phyloP scores from a whole-genome alignment of 768 basidiomycete genomes.

The Coprinopsis sp. region DNA sequence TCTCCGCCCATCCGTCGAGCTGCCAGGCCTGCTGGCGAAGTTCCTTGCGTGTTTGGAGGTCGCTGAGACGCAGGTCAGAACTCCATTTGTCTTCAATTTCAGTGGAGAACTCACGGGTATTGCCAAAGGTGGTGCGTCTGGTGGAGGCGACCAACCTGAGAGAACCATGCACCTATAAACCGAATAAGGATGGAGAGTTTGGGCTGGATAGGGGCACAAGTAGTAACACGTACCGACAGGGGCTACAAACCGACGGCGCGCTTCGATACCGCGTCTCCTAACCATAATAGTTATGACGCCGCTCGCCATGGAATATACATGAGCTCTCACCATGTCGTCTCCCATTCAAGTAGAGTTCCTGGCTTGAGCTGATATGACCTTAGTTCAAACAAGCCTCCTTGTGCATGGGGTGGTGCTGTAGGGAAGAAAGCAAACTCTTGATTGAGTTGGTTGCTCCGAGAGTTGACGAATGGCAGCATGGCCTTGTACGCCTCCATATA shows the following conservation, averaged over 20 bases:
- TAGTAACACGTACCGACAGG: constrained; percentile 91
- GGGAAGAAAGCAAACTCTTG: constrained; percentile 97
- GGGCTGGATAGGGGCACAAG: constrained; percentile 75
- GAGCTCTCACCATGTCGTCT: constrained; percentile 73
- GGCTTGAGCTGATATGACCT: constrained; percentile 85
- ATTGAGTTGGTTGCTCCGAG: constrained; percentile 71
- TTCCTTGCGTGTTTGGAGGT: constrained; percentile 76
- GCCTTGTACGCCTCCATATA: constrained; percentile 64
- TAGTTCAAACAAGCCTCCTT: constrained; percentile 93
- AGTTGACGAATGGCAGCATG: constrained; percentile 72
- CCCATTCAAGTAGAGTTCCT: constrained; percentile 93
- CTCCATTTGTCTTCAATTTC: constrained; percentile 8
- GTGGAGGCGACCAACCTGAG: constrained; percentile 78
- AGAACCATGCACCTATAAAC: constrained; percentile 80
- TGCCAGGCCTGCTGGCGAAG: constrained; percentile 90
- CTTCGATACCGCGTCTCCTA: constrained; percentile 93
- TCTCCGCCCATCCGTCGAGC: constrained; percentile 92
- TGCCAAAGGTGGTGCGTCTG: constrained; percentile 98
- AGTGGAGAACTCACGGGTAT: constrained; percentile 62
- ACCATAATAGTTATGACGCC: too few relatives aligned
- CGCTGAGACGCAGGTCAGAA: constrained; percentile 33
- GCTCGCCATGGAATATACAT: not conserved
- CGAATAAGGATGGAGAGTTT: constrained; percentile 95
- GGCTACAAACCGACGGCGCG: constrained; percentile 78
- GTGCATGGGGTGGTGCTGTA: constrained; percentile 77